phyloP scores from a whole-genome alignment of 805 yeast genomes.

The Myxozyma neotropica region DNA sequence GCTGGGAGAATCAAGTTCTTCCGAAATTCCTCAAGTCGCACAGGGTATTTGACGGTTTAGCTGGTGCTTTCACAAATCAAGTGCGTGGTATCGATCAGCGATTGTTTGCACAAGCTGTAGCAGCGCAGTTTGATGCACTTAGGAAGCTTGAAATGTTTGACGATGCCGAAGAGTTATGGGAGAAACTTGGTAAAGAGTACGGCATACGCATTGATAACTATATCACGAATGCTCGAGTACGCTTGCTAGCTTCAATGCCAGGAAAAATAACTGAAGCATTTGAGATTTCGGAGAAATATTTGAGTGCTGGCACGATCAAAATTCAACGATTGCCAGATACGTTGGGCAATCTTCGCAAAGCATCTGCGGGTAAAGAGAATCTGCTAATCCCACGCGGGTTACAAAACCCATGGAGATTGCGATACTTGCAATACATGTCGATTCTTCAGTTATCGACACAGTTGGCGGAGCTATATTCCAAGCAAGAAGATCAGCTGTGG shows the following conservation, averaged over 20 bases:
- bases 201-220: not conserved
- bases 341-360: not conserved
- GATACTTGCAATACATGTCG: no score
- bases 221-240: conserved; percentile 11
- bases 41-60: conserved; percentile 3
- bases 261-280: not conserved
- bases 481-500: not conserved
- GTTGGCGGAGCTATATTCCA: no score
- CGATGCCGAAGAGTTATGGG: conserved; percentile 11
- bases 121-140: conserved; percentile 12
- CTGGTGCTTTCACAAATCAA: not conserved
- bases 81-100: not conserved
- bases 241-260: not conserved
- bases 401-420: no score
- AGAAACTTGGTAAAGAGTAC: not conserved
- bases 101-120: conserved; percentile 6
- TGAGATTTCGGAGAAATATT: not conserved
- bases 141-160: not conserved
- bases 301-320: not conserved
- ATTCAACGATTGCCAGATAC: not conserved
- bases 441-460: no score
- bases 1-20: conserved; percentile 12
- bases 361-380: no score
- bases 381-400: no score
- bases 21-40: not conserved